Percentiles rank a stretch among this genome's conserved stretches.
Conservation (phyloP, 2,329 filamentous ascomycete species). For the Fusarium dlaminii region DNA sequence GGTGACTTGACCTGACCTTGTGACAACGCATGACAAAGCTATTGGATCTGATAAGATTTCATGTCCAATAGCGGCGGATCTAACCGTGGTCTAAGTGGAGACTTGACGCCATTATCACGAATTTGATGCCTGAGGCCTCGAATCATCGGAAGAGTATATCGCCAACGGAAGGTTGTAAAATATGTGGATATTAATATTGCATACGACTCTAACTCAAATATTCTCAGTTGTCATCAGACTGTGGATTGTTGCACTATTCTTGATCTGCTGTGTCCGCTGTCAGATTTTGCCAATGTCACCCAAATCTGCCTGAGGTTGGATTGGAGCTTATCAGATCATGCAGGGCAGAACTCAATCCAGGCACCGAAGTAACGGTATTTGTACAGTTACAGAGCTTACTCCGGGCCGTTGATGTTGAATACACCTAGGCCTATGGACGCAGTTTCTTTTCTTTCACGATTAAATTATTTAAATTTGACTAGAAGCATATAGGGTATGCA, state of each 20-base stretch:
- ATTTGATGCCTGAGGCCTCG: not conserved
- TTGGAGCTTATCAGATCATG: not conserved
- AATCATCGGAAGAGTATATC: rapidly evolving
- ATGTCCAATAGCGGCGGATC: conserved; percentile 38
- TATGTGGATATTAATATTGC: too few species aligned
- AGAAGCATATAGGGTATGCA: not conserved
- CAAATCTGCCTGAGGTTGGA: rapidly evolving
- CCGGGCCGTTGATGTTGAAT: too few species aligned
- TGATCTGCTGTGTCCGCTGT: too few species aligned
- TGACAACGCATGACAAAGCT: conserved; percentile 27
- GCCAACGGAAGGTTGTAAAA: not conserved
- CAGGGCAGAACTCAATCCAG: not conserved
- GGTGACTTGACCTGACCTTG: conserved; percentile 17
- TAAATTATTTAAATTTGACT: rapidly evolving
- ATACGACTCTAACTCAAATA: rapidly evolving
- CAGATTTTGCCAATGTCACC: not conserved
- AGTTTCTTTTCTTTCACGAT: rapidly evolving
- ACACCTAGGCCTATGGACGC: rapidly evolving
- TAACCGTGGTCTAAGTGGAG: conserved; percentile 32
- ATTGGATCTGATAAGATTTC: conserved; percentile 43
- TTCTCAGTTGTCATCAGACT: rapidly evolving
- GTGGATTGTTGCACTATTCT: rapidly evolving
- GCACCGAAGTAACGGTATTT: not conserved
- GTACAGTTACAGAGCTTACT: not conserved
- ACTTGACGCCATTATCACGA: not conserved